These are phyloP conservation scores for Epichloe aotearoae DNA, from an alignment of 2,329 filamentous ascomycete species.

Conservation along the genomic window DNA sequence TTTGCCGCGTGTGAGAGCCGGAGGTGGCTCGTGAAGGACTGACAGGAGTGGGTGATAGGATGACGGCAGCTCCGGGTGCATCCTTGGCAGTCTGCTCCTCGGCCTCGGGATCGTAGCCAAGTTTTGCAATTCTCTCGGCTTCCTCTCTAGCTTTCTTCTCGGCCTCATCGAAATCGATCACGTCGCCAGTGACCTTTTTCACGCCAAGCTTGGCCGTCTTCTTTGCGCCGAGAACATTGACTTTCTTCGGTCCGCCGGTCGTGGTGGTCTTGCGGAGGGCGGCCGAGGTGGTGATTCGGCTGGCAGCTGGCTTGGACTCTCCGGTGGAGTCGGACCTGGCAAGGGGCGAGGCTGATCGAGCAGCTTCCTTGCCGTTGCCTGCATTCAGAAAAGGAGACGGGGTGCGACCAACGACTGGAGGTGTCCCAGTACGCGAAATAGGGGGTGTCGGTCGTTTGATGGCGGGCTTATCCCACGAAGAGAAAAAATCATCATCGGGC, in stretches of 20 bases:
- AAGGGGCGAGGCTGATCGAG: conserved; percentile 77
- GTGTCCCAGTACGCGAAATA: conserved; percentile 77
- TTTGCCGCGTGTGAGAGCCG: conserved; percentile 42
- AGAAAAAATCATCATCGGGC: conserved; percentile 96
- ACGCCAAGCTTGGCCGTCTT: conserved; percentile 76
- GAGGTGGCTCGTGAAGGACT: conserved; percentile 48
- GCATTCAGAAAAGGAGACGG: conserved; percentile 83
- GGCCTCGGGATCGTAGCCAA: conserved; percentile 89
- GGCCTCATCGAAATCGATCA: conserved; percentile 92
- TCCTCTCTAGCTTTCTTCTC: conserved; percentile 97
- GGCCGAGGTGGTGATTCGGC: conserved; percentile 62
- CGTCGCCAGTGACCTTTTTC: conserved; percentile 72
- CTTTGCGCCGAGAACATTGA: conserved; percentile 75
- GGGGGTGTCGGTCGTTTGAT: conserved; percentile 98
- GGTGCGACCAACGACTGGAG: conserved; percentile 65
- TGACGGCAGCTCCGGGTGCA: conserved; percentile 43
- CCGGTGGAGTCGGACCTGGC: conserved; percentile 45
- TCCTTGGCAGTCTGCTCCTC: conserved; percentile 44
- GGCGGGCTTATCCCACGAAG: conserved; percentile 94
- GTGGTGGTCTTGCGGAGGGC: conserved; percentile 66
- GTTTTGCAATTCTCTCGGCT: conserved; percentile 85
- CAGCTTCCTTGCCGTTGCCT: conserved; percentile 50
- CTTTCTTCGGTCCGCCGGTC: conserved; percentile 57
- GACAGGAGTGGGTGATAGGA: conserved; percentile 62
- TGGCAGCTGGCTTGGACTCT: conserved; percentile 45